Evolutionary conservation across 768 basidiomycete genomes (phyloP).

Genomic region (Russula abietina): DNA sequence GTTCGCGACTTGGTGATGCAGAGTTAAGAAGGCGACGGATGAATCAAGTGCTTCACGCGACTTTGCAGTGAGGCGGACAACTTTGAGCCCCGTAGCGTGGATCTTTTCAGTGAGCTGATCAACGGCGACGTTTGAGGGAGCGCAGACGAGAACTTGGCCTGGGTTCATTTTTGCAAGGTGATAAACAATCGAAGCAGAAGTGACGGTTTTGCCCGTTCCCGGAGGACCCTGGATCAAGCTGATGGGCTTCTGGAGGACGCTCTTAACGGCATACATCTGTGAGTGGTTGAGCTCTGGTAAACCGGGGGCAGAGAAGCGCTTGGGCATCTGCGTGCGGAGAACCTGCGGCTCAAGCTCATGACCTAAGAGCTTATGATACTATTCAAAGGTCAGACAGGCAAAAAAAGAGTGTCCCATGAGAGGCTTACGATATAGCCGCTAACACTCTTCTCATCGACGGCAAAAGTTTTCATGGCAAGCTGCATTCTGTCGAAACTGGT

Average conservation of each 20-base stretch:
- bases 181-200: conserved; percentile 97
- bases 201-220: conserved; percentile 98
- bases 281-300: conserved; percentile 98
- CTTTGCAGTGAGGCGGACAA: conserved; percentile 95
- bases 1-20: conserved; percentile 97
- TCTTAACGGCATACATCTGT: conserved; percentile 99
- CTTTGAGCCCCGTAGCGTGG: conserved; percentile 96
- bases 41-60: conserved; percentile 97
- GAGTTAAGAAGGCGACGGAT: conserved; percentile 87
- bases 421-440: conserved; percentile 92
- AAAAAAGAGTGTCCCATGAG: not conserved
- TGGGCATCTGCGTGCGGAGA: conserved; percentile 88
- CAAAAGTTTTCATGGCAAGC: conserved; percentile 99
- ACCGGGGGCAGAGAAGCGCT: conserved; percentile 94
- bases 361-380: conserved; percentile 98
- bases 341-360: conserved; percentile 96
- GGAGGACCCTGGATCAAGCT: conserved; percentile 98
- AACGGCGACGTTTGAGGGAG: conserved; percentile 98
- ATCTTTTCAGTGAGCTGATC: conserved; percentile 99
- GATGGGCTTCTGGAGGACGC: conserved; percentile 95
- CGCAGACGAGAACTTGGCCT: conserved; percentile 97
- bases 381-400: conserved; percentile 9
- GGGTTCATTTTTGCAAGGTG: conserved; percentile 99
- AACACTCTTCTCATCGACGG: conserved; percentile 98
- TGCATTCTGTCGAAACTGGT: conserved; percentile 99